phyloP scores from a whole-genome alignment of 2,329 filamentous ascomycete species.

The Calonectria multiphialidica region DNA sequence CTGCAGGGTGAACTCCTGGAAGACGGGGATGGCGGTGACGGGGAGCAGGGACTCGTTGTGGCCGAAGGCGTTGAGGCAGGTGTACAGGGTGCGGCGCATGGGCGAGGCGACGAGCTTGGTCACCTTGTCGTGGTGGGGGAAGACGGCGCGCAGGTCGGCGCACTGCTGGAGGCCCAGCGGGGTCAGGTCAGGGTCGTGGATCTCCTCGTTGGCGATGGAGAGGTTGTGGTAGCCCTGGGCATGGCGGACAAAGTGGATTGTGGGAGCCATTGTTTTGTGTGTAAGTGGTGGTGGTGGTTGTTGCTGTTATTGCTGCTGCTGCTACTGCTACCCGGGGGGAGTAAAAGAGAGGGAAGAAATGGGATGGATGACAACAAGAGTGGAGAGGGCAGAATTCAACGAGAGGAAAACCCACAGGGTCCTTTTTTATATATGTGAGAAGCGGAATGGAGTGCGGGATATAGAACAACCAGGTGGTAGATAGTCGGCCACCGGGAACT shows the following conservation, averaged over 20 bases:
- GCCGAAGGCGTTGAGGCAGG: conserved; percentile 77
- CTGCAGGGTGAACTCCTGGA: conserved; percentile 82
- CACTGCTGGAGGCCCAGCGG: conserved; percentile 83
- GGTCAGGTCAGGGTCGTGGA: conserved; percentile 86
- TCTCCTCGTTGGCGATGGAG: conserved; percentile 72
- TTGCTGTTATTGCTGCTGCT: neutral
- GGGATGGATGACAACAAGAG: neutral
- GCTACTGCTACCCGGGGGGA: neutral
- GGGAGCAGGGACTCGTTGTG: conserved; percentile 54
- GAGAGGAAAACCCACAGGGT: neutral
- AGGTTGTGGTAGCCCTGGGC: conserved; percentile 88
- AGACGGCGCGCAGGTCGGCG: conserved; percentile 67
- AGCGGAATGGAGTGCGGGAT: neutral
- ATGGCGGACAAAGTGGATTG: conserved; percentile 78
- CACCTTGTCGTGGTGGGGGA: conserved; percentile 74
- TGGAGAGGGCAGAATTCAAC: neutral
- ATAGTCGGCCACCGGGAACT: neutral
- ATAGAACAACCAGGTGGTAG: conserved; percentile 4
- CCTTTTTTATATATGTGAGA: neutral
- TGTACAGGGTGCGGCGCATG: conserved; percentile 84
- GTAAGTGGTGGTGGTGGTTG: too few relatives aligned
- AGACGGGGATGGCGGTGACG: conserved; percentile 77
- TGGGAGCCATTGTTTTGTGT: conserved; percentile 58
- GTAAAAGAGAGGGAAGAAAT: neutral
- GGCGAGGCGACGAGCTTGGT: conserved; percentile 83